A percentile compares a stretch with the other conserved stretches of the same genome.
These are phyloP conservation scores for Smittium culicis DNA, from an alignment of 371 early-diverging fungal genomes.

Conservation along the genomic window DNA sequence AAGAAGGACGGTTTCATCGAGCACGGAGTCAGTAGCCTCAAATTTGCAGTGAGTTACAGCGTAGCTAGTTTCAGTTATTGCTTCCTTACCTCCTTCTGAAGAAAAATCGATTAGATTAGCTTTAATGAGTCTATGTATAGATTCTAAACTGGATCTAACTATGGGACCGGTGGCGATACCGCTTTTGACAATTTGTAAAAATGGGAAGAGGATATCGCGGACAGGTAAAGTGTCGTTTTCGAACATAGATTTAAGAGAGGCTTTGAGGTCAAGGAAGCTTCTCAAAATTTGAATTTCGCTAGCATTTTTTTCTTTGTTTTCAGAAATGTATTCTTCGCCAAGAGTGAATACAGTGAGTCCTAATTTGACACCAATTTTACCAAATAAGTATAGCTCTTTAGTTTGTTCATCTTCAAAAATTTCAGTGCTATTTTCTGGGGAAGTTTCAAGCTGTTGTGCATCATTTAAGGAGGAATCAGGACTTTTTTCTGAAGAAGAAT, in stretches of 20 bases:
- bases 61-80: constrained; percentile 33
- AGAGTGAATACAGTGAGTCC: constrained; percentile 28
- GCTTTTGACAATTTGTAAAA: constrained; percentile 76
- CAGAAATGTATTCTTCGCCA: constrained; percentile 17
- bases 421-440: not conserved
- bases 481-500: no score
- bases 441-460: not conserved
- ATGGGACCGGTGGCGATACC: constrained; percentile 91
- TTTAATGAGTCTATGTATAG: constrained; percentile 75
- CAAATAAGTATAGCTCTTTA: constrained; percentile 22
- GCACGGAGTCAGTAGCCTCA: constrained; percentile 78
- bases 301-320: constrained; percentile 13
- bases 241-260: constrained; percentile 24
- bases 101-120: constrained; percentile 65
- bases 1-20: constrained; percentile 84
- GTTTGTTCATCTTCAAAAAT: constrained; percentile 14
- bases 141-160: constrained; percentile 72
- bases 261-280: constrained; percentile 34
- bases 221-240: constrained; percentile 44
- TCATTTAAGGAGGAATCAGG: not conserved
- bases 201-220: constrained; percentile 64
- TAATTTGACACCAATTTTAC: constrained; percentile 26
- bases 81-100: constrained; percentile 13
- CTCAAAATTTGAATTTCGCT: constrained; percentile 17
- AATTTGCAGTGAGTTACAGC: constrained; percentile 90